phyloP scores from a whole-genome alignment of 2,329 filamentous ascomycete genomes.

The Arthrobotrys sphaeroides region DNA sequence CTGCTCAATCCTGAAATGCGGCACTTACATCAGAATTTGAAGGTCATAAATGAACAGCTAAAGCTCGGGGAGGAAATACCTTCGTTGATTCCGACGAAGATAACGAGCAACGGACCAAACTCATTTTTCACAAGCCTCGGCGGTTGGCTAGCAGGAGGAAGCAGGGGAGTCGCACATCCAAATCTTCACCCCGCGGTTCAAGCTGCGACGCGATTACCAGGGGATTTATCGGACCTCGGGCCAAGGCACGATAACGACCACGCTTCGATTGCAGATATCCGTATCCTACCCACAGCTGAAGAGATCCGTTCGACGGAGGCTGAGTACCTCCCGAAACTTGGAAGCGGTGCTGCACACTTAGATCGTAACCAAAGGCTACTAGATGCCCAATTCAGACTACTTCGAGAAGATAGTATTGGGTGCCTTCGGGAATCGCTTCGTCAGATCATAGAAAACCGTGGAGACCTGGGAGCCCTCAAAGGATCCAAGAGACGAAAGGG shows the following conservation, averaged over 20 bases:
- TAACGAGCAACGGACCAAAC: slow-evolving; percentile 1
- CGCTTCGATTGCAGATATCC: slow-evolving; percentile 58
- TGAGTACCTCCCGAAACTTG: slow-evolving; percentile 55
- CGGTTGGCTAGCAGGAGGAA: slow-evolving; percentile 7
- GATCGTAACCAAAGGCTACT: slow-evolving; percentile 58
- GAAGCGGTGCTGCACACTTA: slow-evolving; percentile 56
- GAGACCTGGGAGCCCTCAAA: slow-evolving; percentile 31
- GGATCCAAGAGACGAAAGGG: slow-evolving; percentile 17
- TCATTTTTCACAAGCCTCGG: slow-evolving; percentile 16
- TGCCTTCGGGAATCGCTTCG: slow-evolving; percentile 58
- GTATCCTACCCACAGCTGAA: slow-evolving; percentile 59
- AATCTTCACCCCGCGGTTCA: slow-evolving; percentile 26
- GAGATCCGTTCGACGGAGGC: slow-evolving; percentile 57
- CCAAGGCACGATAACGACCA: slow-evolving; percentile 59
- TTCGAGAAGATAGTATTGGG: slow-evolving; percentile 59
- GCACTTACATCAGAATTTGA: slow-evolving; percentile 46
- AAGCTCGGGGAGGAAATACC: slow-evolving; percentile 57
- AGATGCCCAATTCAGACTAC: slow-evolving; percentile 58
- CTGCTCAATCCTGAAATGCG: slow-evolving; percentile 54
- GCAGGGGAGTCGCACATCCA: slow-evolving; percentile 1
- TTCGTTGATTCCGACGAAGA: slow-evolving; percentile 33
- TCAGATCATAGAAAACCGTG: slow-evolving; percentile 56
- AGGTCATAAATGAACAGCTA: slow-evolving; percentile 55
- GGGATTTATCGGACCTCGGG: slow-evolving; percentile 55
- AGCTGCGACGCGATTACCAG: slow-evolving; percentile 55